phyloP scores from a whole-genome alignment of 2,329 filamentous ascomycete genomes.

The Fusarium sp. region DNA sequence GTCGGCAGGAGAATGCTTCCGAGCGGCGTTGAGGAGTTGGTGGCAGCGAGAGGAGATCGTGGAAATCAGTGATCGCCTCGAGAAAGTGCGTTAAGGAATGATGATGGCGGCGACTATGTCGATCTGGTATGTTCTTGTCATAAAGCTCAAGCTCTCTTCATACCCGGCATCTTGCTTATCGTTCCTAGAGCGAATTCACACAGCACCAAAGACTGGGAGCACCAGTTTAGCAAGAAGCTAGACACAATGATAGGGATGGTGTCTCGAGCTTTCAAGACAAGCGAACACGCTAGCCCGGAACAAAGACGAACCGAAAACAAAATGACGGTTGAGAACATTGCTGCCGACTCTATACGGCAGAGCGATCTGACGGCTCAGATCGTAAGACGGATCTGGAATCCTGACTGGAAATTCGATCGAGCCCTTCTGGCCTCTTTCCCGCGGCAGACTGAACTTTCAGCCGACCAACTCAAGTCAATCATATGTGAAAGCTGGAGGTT shows the following conservation, averaged over 20 bases:
- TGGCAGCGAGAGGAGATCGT: neutral
- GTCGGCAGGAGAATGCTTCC: neutral
- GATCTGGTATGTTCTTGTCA: neutral
- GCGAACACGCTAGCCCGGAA: neutral
- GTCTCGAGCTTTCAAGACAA: neutral
- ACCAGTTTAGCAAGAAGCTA: constrained; percentile 10
- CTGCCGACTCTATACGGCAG: neutral
- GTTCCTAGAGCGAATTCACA: neutral
- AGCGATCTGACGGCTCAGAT: neutral
- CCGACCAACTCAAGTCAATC: neutral
- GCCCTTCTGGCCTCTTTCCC: neutral
- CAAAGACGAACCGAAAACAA: neutral
- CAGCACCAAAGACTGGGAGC: constrained; percentile 5
- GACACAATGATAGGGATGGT: constrained; percentile 6
- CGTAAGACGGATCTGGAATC: neutral
- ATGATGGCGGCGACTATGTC: constrained; percentile 6
- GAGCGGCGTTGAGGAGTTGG: neutral
- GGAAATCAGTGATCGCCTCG: neutral
- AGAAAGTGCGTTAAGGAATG: neutral
- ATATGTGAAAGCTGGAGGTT: constrained; percentile 4
- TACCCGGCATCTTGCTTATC: neutral
- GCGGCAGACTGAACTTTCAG: neutral
- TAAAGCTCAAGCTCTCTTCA: neutral
- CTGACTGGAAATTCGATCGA: neutral
- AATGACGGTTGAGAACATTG: neutral